Conservation (phyloP, 495 filamentous ascomycete species). For the Daldinia decipiens region DNA sequence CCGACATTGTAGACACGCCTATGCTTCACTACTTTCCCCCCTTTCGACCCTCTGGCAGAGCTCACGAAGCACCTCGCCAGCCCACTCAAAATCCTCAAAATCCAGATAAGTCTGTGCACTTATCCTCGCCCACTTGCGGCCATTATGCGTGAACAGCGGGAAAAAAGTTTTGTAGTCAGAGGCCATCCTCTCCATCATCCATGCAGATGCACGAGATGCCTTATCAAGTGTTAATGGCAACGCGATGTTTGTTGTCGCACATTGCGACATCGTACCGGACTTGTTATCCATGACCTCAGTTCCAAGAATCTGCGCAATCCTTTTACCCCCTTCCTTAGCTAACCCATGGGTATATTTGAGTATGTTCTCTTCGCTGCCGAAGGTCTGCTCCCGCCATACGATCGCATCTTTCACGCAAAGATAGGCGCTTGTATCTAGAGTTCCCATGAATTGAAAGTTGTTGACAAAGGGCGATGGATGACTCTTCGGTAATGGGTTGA, state of each 20-base stretch:
- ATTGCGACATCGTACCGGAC: slow-evolving; percentile 54
- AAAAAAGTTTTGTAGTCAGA: slow-evolving; percentile 77
- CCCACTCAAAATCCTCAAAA: slow-evolving; percentile 79
- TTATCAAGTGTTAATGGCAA: slow-evolving; percentile 68
- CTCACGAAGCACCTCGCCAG: slow-evolving; percentile 66
- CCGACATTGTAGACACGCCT: neutral
- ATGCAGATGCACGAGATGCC: slow-evolving; percentile 56
- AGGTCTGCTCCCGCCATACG: slow-evolving; percentile 69
- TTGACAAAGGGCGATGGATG: slow-evolving; percentile 68
- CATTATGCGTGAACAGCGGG: slow-evolving; percentile 67
- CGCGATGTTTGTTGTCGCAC: slow-evolving; percentile 74
- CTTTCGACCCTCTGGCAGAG: slow-evolving; percentile 68
- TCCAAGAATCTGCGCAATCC: slow-evolving; percentile 68
- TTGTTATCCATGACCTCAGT: slow-evolving; percentile 76
- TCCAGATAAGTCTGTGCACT: slow-evolving; percentile 86
- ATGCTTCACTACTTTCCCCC: slow-evolving; percentile 58
- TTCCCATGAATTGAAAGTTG: slow-evolving; percentile 83
- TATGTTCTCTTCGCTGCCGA: slow-evolving; percentile 80
- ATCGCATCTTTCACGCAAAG: slow-evolving; percentile 76
- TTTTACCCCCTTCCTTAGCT: slow-evolving; percentile 67
- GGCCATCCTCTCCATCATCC: slow-evolving; percentile 66
- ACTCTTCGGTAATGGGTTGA: slow-evolving; percentile 61
- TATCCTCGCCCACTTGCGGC: slow-evolving; percentile 73
- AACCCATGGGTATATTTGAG: slow-evolving; percentile 65
- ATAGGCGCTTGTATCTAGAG: slow-evolving; percentile 75